Evolutionary conservation across 2,329 filamentous ascomycete genomes (phyloP), one percentile per base, ranked within the genome.

Genomic region (Bipolaris oryzae): DNA sequence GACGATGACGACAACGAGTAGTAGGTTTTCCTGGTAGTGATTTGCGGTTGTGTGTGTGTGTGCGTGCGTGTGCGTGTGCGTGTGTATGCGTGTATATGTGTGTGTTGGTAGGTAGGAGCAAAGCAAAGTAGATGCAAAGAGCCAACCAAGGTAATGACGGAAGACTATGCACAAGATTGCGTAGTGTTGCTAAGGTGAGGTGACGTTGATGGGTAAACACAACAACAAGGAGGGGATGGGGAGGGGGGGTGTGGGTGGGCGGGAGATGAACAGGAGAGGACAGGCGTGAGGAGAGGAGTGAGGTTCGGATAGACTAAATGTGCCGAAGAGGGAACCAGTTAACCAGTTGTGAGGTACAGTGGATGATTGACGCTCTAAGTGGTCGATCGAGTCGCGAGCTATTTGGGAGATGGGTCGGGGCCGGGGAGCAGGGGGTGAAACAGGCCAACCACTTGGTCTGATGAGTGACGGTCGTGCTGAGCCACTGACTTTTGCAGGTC

Each of bases 371-470:
- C 54, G 60, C 61, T 73, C 56, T 75, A 55, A 76, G 66, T 77
- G 74, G 76, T 74, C 67, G 74, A 60, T 61, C 54, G 62, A 63
- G 58, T 64, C n/a, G n/a, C 50, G 65, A 72, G 72, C 75, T 76
- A 75, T 71, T 74, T 71, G 72, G 54, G 64, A 66, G 64, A 68
- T 60, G 64, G 59, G 65, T 60, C 73, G 74, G 73, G 62, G 60
- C 61, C 50, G 53, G 39, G 49, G 56, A 44, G 50, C 56, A 59
- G 72, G 74, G 67, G 54, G 58, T 77, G 74, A 76, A 76, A 76
- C 73, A 73, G 62, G 65, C 64, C 67, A 66, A 68, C 74, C 74
- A 76, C 75, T 75, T 61, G 66, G 58, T 73, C 63, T 52, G 60
- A 50, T 66, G 57, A 65, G 68, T 61, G 63, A 64, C 61, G 69